Percentiles rank a stretch among this genome's conserved stretches.
Evolutionary conservation across 345 rosid species (phyloP).

Genomic region (Dipteronia dyeriana): DNA sequence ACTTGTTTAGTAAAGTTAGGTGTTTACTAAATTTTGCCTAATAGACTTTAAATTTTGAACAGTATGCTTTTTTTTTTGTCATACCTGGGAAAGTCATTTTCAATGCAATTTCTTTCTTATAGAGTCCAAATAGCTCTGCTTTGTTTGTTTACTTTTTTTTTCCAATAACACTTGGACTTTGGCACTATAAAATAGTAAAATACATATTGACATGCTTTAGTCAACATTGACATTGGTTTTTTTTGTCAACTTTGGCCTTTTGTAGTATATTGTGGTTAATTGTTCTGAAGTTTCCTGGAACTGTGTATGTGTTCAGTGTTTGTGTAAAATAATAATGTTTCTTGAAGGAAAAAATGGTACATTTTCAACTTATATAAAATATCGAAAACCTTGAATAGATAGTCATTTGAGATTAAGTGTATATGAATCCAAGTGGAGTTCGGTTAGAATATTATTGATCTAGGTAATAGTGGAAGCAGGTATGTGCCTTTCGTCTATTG

Average conservation of each 20-base stretch:
- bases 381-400: not conserved
- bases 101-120: conserved; percentile 6
- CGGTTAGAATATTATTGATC: conserved; percentile 10
- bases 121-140: not conserved
- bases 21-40: not conserved
- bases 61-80: not conserved
- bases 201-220: conserved; percentile 12
- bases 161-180: not conserved
- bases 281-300: conserved; percentile 23
- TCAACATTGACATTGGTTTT: conserved; percentile 3
- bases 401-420: not conserved
- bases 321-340: not conserved
- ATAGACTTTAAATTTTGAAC: not conserved
- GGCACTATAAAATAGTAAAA: not conserved
- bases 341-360: not conserved
- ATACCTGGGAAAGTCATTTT: not conserved
- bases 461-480: conserved; percentile 15
- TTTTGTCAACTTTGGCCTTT: conserved; percentile 14
- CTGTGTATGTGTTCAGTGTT: not conserved
- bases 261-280: conserved; percentile 1
- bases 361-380: not conserved
- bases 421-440: conserved; percentile 8
- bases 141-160: conserved; percentile 5
- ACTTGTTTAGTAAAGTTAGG: conserved; percentile 4
- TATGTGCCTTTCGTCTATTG: not conserved